Base-by-base conservation (phyloP, 2,329 filamentous ascomycete genomes). In the Phialophora expanda region DNA sequence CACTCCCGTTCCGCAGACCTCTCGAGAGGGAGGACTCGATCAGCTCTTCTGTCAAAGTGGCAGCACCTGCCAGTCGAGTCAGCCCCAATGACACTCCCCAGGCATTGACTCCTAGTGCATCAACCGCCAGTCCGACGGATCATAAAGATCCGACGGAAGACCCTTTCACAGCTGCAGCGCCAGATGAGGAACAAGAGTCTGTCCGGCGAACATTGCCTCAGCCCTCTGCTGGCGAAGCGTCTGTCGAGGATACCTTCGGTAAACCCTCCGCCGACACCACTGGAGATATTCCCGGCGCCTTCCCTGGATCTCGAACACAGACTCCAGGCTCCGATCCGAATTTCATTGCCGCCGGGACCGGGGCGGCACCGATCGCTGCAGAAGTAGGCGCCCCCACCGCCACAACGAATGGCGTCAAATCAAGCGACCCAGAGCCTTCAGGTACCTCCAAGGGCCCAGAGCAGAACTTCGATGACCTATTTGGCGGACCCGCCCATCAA, bases 41-140 rank as follows among this genome's bases (percentile, higher is more conserved):
- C 61, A 89, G 87, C 63, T 93, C 91, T 22, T 95, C 92, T 17
- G 89, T 90, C 30, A 90, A 90, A 77, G 89, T 89, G 7, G 91
- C 91, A 26, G 89, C 90, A 24, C 89, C 92, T 50, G 86, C 86
- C 56, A 87, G 90, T 78, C 79, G 88, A 75, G 82, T 86, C 75
- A 87, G 86, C 59, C 78, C 74, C 34, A 73, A 77, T 59, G 86
- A 86, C 56, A 78, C 80, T 30, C 80, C 78, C 5, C 78, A 76
- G n/a, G 61, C 75, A 61, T 79, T 79, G 58, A 82, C 82, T 8
- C 81, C 81, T 4, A 61, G 63, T 11, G 80, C 73, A 24, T 77
- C 76, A 51, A 78, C 72, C 58, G 76, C 76, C 34, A 72, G 66
- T 69, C 71, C 69, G 17, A 46, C 54, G 3, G 66, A 60, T 22